phyloP scores from a whole-genome alignment of 1,139 yeast genomes.

The Insectozyma bohioensis region DNA sequence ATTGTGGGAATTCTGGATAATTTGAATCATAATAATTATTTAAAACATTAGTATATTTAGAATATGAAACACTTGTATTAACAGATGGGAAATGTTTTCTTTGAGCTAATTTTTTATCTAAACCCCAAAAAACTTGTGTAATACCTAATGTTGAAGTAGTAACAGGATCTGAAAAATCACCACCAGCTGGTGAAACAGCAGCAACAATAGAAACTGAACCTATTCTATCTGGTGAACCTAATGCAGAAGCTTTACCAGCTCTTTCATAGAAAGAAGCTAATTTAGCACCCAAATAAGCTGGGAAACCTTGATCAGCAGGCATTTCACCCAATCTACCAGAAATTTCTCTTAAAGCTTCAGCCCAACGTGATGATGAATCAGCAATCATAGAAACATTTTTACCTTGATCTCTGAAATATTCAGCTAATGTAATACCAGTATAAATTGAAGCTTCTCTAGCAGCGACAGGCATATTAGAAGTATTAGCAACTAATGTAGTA shows the following conservation, averaged over 20 bases:
- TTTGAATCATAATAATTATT: conserved; percentile 80
- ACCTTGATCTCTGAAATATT: conserved; percentile 99
- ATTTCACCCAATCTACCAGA: conserved; percentile 99
- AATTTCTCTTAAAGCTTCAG: conserved; percentile 98
- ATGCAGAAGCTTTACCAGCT: conserved; percentile 95
- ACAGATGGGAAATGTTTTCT: conserved; percentile 99
- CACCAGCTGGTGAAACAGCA: conserved; percentile 99
- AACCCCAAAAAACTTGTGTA: conserved; percentile 99
- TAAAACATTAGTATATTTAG: conserved; percentile 89
- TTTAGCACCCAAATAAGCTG: conserved; percentile 98
- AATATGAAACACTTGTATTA: conserved; percentile 92
- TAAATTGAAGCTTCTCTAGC: conserved; percentile 99
- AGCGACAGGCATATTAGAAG: conserved; percentile 99
- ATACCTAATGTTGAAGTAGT: conserved; percentile 97
- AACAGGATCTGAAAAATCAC: conserved; percentile 99
- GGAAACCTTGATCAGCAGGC: conserved; percentile 99
- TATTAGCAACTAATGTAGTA: conserved; percentile 96
- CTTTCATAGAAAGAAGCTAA: conserved; percentile 98
- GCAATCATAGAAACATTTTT: conserved; percentile 99
- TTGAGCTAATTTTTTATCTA: conserved; percentile 97
- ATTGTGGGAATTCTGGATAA: conserved; percentile 86
- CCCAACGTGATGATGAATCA: conserved; percentile 99
- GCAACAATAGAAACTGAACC: conserved; percentile 99
- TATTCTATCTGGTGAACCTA: conserved; percentile 93
- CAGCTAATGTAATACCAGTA: conserved; percentile 98